Percentiles rank a stretch among this genome's conserved stretches.
Evolutionary conservation across 2,329 filamentous ascomycete genomes (phyloP).

Genomic region (Gnomoniopsis smithogilvyi): DNA sequence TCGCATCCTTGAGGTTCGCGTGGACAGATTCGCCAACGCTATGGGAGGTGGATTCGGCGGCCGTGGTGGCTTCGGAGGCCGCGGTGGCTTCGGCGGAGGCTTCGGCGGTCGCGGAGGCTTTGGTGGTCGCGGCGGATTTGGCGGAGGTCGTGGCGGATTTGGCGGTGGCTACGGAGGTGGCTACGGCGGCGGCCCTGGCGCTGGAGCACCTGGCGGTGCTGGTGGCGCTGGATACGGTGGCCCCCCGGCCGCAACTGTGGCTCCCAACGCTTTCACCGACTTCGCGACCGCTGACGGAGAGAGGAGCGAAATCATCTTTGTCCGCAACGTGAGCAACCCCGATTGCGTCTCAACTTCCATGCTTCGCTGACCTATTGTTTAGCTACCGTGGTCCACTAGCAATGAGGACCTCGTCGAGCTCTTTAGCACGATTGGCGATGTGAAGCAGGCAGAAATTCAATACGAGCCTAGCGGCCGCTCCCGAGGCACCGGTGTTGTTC

Average conservation of each 20-base stretch:
- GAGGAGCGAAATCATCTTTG: constrained; percentile 80
- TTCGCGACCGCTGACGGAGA: constrained; percentile 85
- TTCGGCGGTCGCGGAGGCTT: constrained; percentile 46
- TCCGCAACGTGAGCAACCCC: constrained; percentile 76
- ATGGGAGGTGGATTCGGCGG: constrained; percentile 49
- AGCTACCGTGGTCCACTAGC: constrained; percentile 98
- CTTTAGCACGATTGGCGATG: constrained; percentile 96
- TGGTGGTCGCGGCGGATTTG: constrained; percentile 40
- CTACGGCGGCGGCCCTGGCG: constrained; percentile 40
- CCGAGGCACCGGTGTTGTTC: constrained; percentile 91
- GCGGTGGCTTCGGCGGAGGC: constrained; percentile 57
- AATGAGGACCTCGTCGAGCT: constrained; percentile 96
- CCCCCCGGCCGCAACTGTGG: constrained; percentile 46
- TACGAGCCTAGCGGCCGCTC: constrained; percentile 97
- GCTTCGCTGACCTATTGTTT: constrained; percentile 22
- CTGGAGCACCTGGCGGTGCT: constrained; percentile 35
- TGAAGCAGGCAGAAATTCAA: constrained; percentile 98
- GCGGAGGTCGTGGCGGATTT: constrained; percentile 40
- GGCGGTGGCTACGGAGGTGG: constrained; percentile 42
- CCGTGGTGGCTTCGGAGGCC: constrained; percentile 56
- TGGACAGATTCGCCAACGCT: constrained; percentile 83
- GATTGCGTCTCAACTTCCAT: not conserved
- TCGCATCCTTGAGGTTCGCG: constrained; percentile 86
- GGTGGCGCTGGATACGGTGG: constrained; percentile 45
- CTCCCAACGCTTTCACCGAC: constrained; percentile 89